Evolutionary conservation across 495 filamentous ascomycete species (phyloP), one percentile per base, ranked within the genome.

Genomic region (Penicillium psychrofluorescens): DNA sequence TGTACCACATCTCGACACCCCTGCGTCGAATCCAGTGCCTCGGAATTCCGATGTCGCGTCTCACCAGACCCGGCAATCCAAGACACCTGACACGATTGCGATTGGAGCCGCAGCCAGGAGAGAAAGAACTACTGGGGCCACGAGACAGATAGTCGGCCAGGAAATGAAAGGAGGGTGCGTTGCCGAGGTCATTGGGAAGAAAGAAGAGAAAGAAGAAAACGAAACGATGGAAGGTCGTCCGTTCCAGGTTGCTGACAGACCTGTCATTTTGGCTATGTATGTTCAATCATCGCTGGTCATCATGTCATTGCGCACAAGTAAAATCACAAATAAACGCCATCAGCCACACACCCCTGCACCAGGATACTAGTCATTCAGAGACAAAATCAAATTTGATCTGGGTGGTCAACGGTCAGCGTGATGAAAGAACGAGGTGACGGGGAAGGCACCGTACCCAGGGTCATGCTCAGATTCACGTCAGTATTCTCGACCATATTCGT

Each of bases 401-500:
- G 6, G 4, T 4, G 2, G 22, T 22, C 4, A 22, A 22, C 22
- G 22, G 27, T 22, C 30, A n/a, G 12, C 29, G 8, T 14, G 13
- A 22, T 31, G 6, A 38, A 38, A 8, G 14, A 42, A 16, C 31
- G 40, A 38, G 13, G 35, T 29, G 14, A 27, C 40, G 8, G 9
- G 38, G 11, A 31, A 38, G 30, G 47, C 11, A 40, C 78, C 84
- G 63, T 75, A 90, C 88, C 88, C 72, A 95, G 72, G 46, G 90
- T 97, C 92, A 98, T 95, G 67, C 90, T 96, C 84, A 95, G 84
- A 60, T 84, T 90, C 43, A 98, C 83, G 67, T 98, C 92, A 28
- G 92, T 98, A 62, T 85, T 94, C 76, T 96, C 90, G 38, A 98
- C 94, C 94, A 98, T 96, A 68, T 90, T 86, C 39, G 80, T 88